Conservation (phyloP, 352 stramenopile genomes). For the Aphanomyces cochlioides region DNA sequence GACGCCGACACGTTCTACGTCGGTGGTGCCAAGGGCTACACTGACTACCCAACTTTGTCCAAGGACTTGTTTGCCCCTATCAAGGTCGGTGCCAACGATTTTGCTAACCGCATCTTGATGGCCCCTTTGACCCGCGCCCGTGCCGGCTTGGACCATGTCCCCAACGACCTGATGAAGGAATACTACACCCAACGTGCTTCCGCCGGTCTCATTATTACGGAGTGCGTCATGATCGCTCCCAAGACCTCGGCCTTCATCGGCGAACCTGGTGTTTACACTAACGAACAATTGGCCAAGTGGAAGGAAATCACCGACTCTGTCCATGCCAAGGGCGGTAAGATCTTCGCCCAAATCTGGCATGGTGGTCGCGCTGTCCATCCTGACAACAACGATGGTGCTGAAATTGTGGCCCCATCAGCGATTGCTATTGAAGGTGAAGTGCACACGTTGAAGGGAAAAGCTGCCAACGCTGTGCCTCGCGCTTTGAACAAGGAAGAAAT, state of each 20-base stretch:
- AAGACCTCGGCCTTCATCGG: conserved; percentile 3
- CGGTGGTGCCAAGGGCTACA: no score
- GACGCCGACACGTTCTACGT: no score
- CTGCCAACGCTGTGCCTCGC: neutral
- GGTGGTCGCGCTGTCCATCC: conserved; percentile 44
- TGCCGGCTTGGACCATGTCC: neutral
- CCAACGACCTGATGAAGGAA: conserved; percentile 11
- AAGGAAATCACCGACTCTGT: conserved; percentile 43
- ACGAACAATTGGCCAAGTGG: conserved; percentile 28
- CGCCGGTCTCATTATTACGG: conserved; percentile 16
- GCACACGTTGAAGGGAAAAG: conserved; percentile 4
- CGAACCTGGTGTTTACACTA: conserved; percentile 15
- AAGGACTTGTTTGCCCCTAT: conserved; percentile 8
- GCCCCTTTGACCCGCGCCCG: conserved; percentile 41
- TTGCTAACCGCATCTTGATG: conserved; percentile 55
- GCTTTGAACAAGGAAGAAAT: conserved; percentile 18
- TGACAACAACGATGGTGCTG: conserved; percentile 22
- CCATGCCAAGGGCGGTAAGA: conserved; percentile 48
- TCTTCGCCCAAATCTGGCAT: conserved; percentile 63
- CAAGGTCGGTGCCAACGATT: conserved; percentile 37
- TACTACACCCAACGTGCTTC: conserved; percentile 19
- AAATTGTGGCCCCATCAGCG: conserved; percentile 25
- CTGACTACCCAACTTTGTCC: neutral
- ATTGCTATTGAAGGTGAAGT: conserved; percentile 18
- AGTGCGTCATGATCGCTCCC: conserved; percentile 22